These are phyloP conservation scores for Lepidium didymum DNA, from an alignment of 345 rosid genomes.

Conservation along the genomic window DNA sequence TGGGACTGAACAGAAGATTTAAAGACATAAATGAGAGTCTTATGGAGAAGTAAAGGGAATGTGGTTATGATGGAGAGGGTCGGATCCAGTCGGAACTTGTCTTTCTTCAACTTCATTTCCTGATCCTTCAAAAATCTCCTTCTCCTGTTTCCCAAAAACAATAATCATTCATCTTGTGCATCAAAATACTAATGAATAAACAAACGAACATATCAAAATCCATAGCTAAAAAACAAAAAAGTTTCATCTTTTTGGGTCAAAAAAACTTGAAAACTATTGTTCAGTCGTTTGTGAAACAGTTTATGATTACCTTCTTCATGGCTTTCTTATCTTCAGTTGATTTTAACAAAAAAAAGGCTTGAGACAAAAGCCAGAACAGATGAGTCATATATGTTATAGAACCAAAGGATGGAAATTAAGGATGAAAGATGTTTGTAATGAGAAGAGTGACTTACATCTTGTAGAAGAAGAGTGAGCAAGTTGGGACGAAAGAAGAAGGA, in stretches of 20 bases:
- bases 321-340: conserved; percentile 14
- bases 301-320: conserved; percentile 19
- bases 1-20: not conserved
- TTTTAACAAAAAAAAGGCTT: conserved; percentile 21
- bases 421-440: not conserved
- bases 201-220: not conserved
- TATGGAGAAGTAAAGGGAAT: conserved; percentile 21
- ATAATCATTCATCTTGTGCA: not conserved
- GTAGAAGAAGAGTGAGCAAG: conserved; percentile 19
- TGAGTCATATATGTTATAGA: not conserved
- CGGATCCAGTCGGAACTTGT: conserved; percentile 33
- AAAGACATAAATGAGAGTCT: not conserved
- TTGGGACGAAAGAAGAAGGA: not conserved
- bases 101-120: conserved; percentile 25
- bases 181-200: not conserved
- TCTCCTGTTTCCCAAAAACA: not conserved
- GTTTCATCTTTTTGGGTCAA: not conserved
- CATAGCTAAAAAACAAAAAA: not conserved
- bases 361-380: not conserved
- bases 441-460: conserved; percentile 9
- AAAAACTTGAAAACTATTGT: not conserved
- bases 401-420: not conserved
- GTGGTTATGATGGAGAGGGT: conserved; percentile 32
- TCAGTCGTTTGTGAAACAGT: not conserved
- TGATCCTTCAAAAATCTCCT: conserved; percentile 11